Percentiles rank a stretch among this genome's conserved stretches.
Evolutionary conservation across 352 stramenopile genomes (phyloP).

Genomic region (Halophytophthora polymorphica): DNA sequence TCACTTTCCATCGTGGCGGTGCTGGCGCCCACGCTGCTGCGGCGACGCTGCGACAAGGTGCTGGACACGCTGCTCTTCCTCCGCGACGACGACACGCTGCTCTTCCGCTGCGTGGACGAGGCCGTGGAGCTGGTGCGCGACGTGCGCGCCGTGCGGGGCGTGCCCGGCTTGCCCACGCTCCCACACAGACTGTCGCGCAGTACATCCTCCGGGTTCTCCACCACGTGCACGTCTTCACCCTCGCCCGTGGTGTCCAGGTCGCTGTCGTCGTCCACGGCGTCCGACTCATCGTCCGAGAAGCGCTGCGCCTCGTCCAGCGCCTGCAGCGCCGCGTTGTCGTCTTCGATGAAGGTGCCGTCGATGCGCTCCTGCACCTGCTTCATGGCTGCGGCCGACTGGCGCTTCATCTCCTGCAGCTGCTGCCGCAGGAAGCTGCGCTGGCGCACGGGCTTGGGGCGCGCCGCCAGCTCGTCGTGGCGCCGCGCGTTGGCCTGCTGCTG

Average conservation of each 20-base stretch:
- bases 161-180: slow-evolving; percentile 26
- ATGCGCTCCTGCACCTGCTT: slow-evolving; percentile 41
- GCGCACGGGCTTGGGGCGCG: slow-evolving; percentile 35
- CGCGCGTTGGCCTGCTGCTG: slow-evolving; percentile 27
- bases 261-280: slow-evolving; percentile 33
- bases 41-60: not conserved
- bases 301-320: slow-evolving; percentile 16
- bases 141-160: slow-evolving; percentile 20
- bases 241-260: not conserved
- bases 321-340: slow-evolving; percentile 18
- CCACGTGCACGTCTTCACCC: slow-evolving; percentile 18
- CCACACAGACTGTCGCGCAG: slow-evolving; percentile 24
- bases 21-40: slow-evolving; percentile 4
- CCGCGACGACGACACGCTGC: slow-evolving; percentile 19
- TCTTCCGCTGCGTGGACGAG: slow-evolving; percentile 12
- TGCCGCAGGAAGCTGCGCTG: slow-evolving; percentile 68
- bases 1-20: slow-evolving; percentile 17
- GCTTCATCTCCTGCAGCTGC: slow-evolving; percentile 78
- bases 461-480: slow-evolving; percentile 18
- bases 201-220: slow-evolving; percentile 39
- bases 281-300: slow-evolving; percentile 35
- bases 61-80: slow-evolving; percentile 21
- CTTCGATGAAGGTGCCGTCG: slow-evolving; percentile 35
- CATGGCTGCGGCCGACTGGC: slow-evolving; percentile 57
- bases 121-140: slow-evolving; percentile 31